These are phyloP conservation scores for Naganishia antarctica DNA, from an alignment of 768 basidiomycete genomes.

Conservation along the genomic window DNA sequence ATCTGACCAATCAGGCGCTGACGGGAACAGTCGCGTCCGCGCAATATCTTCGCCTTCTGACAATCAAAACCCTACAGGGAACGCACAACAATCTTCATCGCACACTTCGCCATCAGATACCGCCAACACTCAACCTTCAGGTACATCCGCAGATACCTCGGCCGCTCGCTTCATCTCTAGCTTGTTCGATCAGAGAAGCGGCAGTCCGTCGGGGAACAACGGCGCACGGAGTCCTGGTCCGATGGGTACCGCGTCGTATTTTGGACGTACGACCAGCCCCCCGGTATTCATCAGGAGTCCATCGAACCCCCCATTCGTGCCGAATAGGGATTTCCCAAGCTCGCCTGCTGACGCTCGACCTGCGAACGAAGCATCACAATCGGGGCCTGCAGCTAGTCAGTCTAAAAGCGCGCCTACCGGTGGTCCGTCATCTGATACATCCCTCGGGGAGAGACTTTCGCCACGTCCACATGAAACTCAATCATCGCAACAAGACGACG, in stretches of 20 bases:
- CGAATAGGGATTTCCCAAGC: neutral
- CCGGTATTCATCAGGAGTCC: neutral
- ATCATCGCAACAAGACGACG: neutral
- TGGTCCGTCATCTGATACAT: too few species aligned
- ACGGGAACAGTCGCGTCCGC: neutral
- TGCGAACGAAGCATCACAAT: too few species aligned
- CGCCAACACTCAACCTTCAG: neutral
- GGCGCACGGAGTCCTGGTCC: neutral
- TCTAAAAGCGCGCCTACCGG: neutral
- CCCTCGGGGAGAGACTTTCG: neutral
- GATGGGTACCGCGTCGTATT: slow-evolving; percentile 16
- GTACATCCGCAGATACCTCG: neutral
- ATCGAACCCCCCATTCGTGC: neutral
- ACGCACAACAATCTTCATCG: too few species aligned
- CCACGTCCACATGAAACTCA: neutral
- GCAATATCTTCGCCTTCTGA: neutral
- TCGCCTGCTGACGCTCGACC: neutral
- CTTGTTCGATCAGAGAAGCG: slow-evolving; percentile 11
- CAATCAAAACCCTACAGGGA: too few species aligned
- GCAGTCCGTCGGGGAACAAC: neutral
- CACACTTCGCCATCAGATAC: too few species aligned
- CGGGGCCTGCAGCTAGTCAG: neutral
- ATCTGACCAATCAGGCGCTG: neutral
- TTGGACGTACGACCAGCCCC: slow-evolving; percentile 3
- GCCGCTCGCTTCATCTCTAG: slow-evolving; percentile 4